Percentiles rank a stretch among this genome's conserved stretches.
Evolutionary conservation across 1,284 basidiomycete genomes (phyloP).

Genomic region (Ganoderma lucidum): DNA sequence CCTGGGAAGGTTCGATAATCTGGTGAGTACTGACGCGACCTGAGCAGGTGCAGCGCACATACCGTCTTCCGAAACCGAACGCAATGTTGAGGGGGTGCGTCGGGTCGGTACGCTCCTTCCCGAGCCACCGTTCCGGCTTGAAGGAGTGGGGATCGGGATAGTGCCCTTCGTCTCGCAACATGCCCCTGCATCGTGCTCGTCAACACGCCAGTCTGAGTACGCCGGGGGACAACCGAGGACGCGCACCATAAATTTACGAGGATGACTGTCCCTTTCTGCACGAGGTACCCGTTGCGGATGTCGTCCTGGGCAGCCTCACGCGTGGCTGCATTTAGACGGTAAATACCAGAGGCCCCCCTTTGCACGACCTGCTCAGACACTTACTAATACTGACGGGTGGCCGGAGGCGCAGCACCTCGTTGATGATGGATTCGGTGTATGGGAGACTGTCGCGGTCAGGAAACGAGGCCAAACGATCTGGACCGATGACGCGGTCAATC

Average conservation of each 20-base stretch:
- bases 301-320: constrained; percentile 25
- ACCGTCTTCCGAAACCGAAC: constrained; percentile 43
- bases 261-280: constrained; percentile 24
- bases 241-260: constrained; percentile 31
- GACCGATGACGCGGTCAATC: constrained; percentile 41
- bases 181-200: constrained; percentile 31
- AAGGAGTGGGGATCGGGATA: constrained; percentile 47
- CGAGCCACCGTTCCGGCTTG: constrained; percentile 45
- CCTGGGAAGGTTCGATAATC: constrained; percentile 24
- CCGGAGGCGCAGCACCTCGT: constrained; percentile 43
- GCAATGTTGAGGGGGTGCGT: constrained; percentile 39
- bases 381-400: constrained; percentile 29
- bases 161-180: constrained; percentile 45
- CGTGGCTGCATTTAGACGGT: constrained; percentile 9
- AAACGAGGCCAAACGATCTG: constrained; percentile 40
- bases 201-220: too few relatives aligned
- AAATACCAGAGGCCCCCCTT: background rate
- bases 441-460: constrained; percentile 39
- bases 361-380: background rate
- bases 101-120: constrained; percentile 26
- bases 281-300: constrained; percentile 21
- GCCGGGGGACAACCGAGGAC: background rate
- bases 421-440: constrained; percentile 41
- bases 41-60: background rate
- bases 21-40: background rate